Evolutionary conservation across 2,329 filamentous ascomycete genomes (phyloP).

Genomic region (Arthrobotrys megalospora): DNA sequence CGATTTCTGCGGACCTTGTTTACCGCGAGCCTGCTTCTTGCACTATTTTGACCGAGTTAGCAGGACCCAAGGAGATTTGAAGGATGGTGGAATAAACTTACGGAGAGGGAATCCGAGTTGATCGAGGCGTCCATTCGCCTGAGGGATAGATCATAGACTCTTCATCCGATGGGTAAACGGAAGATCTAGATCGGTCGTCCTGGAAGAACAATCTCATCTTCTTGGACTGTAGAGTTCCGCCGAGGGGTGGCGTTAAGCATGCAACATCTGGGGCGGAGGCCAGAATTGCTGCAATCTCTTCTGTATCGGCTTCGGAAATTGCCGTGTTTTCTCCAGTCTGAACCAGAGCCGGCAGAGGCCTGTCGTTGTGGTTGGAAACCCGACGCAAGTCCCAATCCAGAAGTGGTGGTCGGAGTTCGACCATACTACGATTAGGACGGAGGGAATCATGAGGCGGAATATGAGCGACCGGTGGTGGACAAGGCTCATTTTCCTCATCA

Average conservation of each 20-base stretch:
- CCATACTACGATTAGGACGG: neutral
- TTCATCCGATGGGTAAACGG: constrained; percentile 53
- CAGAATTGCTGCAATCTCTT: constrained; percentile 32
- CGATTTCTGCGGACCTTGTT: constrained; percentile 42
- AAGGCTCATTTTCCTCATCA: constrained; percentile 7
- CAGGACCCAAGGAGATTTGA: constrained; percentile 1
- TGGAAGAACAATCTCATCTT: constrained; percentile 51
- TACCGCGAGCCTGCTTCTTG: constrained; percentile 15
- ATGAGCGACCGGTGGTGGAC: neutral
- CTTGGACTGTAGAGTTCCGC: constrained; percentile 28
- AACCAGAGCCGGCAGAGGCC: constrained; percentile 26
- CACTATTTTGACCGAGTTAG: constrained; percentile 7
- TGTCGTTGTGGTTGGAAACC: constrained; percentile 23
- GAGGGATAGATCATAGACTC: constrained; percentile 33
- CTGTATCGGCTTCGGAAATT: constrained; percentile 27
- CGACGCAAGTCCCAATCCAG: constrained; percentile 2
- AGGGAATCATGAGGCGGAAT: neutral
- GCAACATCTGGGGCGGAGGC: constrained; percentile 16
- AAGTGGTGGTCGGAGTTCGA: neutral
- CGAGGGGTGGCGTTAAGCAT: constrained; percentile 3
- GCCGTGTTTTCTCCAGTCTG: constrained; percentile 22
- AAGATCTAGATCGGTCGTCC: constrained; percentile 44
- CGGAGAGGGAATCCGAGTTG: constrained; percentile 13
- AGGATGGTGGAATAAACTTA: constrained; percentile 33
- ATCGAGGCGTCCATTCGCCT: constrained; percentile 12